These are phyloP conservation scores for Vicia sativa DNA, from an alignment of 306 rosid genomes.

Conservation along the genomic window DNA sequence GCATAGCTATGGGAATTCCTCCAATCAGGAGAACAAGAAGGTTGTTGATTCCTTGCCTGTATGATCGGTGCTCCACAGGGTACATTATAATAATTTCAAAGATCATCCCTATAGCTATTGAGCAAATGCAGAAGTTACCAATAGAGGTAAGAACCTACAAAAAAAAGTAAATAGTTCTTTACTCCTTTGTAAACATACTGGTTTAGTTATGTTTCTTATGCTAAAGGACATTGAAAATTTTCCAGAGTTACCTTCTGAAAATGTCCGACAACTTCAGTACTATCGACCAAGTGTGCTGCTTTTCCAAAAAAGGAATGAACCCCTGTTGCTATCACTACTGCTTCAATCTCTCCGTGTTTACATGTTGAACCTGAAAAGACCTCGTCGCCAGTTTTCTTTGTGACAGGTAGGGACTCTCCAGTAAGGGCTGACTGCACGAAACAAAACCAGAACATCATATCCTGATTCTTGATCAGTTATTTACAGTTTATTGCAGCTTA, in stretches of 20 bases:
- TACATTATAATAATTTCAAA: conserved; percentile 88
- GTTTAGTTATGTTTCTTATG: conserved; percentile 12
- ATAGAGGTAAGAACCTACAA: conserved; percentile 83
- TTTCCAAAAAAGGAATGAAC: conserved; percentile 79
- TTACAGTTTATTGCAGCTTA: not conserved
- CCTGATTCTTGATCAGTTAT: no score
- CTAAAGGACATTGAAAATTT: conserved; percentile 9
- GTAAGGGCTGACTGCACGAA: conserved; percentile 83
- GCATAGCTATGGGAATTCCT: conserved; percentile 97
- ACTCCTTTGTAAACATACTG: conserved; percentile 15
- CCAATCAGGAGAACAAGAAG: conserved; percentile 94
- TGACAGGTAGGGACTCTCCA: conserved; percentile 85
- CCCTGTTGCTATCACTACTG: conserved; percentile 88
- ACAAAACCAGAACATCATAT: conserved; percentile 39
- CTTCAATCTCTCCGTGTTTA: conserved; percentile 89
- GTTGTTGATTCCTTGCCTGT: conserved; percentile 87
- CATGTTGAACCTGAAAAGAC: conserved; percentile 87
- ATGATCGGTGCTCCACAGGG: conserved; percentile 73
- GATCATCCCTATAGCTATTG: conserved; percentile 85
- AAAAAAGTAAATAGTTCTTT: conserved; percentile 25
- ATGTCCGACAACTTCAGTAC: conserved; percentile 72
- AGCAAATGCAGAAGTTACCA: conserved; percentile 92
- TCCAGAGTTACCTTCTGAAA: conserved; percentile 64
- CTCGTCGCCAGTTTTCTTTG: conserved; percentile 76
- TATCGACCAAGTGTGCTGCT: conserved; percentile 85